phyloP scores from a whole-genome alignment of 225 moss, liverwort and hornwort genomes.

The Straminergon stramineum region DNA sequence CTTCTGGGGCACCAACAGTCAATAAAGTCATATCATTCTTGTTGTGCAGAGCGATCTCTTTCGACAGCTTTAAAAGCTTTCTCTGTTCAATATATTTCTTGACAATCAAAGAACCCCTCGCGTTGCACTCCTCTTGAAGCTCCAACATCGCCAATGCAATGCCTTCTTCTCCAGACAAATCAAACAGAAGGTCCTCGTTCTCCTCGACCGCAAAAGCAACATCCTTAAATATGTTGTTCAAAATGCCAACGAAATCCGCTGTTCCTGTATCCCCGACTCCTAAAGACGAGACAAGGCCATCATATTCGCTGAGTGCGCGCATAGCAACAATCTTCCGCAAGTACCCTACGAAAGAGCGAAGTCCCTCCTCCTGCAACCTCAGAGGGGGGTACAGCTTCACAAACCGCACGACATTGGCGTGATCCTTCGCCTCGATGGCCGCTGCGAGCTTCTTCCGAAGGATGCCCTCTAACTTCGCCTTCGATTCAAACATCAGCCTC shows the following conservation, averaged over 20 bases:
- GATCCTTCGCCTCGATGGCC: constrained; percentile 80
- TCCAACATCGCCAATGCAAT: constrained; percentile 78
- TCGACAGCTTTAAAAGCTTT: constrained; percentile 63
- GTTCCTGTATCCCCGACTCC: constrained; percentile 18
- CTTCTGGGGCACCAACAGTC: constrained; percentile 53
- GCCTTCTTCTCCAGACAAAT: constrained; percentile 74
- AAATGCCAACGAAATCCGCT: constrained; percentile 64
- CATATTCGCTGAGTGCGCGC: constrained; percentile 65
- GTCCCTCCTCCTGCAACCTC: constrained; percentile 81
- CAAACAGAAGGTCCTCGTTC: constrained; percentile 81
- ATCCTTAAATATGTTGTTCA: constrained; percentile 85
- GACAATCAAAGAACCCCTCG: constrained; percentile 60
- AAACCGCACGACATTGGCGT: constrained; percentile 76
- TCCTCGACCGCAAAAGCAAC: constrained; percentile 83
- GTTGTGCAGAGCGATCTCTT: constrained; percentile 60
- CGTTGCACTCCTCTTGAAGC: constrained; percentile 87
- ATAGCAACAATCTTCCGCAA: constrained; percentile 72
- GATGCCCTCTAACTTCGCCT: constrained; percentile 73
- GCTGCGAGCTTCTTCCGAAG: constrained; percentile 65
- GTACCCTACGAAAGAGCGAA: constrained; percentile 73
- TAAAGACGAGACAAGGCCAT: constrained; percentile 47
- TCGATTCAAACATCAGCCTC: constrained; percentile 65
- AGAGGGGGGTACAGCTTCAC: constrained; percentile 86
- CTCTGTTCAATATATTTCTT: constrained; percentile 78
- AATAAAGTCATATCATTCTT: constrained; percentile 66